Evolutionary conservation across 2,329 filamentous ascomycete species (phyloP).

Genomic region (Macroventuria anomochaeta): DNA sequence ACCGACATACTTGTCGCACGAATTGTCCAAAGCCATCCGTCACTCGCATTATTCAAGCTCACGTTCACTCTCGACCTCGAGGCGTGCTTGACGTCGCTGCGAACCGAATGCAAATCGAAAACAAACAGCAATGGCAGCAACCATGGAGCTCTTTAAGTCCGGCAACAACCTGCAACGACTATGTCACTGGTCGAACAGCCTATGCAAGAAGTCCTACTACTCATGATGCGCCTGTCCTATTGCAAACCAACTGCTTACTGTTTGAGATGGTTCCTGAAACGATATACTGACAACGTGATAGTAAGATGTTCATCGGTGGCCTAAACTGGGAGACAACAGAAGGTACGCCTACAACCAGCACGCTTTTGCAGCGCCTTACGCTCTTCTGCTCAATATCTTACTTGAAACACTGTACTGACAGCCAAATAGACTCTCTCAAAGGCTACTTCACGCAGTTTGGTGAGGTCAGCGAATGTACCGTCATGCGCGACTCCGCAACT

Average conservation of each 20-base stretch:
- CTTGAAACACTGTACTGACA: conserved; percentile 1
- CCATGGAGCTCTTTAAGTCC: background rate
- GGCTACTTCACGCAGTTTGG: conserved; percentile 98
- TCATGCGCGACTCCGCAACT: conserved; percentile 97
- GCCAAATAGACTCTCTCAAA: conserved; percentile 79
- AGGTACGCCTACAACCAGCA: conserved; percentile 66
- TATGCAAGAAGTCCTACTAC: background rate
- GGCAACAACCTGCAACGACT: background rate
- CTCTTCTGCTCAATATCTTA: background rate
- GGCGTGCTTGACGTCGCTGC: background rate
- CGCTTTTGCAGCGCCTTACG: background rate
- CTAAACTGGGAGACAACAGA: conserved; percentile 99
- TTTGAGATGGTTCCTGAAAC: background rate
- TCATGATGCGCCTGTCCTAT: conserved; percentile 9
- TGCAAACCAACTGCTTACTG: background rate
- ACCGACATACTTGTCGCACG: background rate
- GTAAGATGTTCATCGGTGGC: conserved; percentile 99
- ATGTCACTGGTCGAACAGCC: too few relatives aligned
- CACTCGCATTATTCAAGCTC: background rate
- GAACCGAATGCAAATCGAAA: background rate
- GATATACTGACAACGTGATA: conserved; percentile 51
- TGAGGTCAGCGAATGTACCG: conserved; percentile 95
- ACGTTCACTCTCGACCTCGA: background rate
- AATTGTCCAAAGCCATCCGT: background rate
- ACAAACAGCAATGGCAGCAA: background rate